Percentiles rank a stretch among this genome's conserved stretches.
These are phyloP conservation scores for Yarrowia sp. DNA, from an alignment of 805 yeast genomes.

Conservation along the genomic window DNA sequence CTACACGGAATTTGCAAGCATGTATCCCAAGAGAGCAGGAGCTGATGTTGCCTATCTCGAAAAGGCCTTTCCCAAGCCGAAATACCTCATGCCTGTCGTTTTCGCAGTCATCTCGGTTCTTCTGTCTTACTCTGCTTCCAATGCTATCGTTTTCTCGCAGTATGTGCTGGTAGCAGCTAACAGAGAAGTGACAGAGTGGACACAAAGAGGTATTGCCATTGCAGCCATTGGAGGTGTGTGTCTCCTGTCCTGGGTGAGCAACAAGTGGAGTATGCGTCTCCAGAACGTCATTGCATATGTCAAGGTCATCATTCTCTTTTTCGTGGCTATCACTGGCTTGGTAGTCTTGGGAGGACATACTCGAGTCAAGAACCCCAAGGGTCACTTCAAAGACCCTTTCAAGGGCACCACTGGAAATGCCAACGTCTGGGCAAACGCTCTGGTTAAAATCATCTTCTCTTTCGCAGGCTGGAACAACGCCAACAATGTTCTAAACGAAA, in stretches of 20 bases:
- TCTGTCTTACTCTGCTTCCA: slow-evolving; percentile 59
- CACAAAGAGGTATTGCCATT: slow-evolving; percentile 50
- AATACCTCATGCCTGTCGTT: slow-evolving; percentile 48
- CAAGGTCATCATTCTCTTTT: slow-evolving; percentile 49
- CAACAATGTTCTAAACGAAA: background rate
- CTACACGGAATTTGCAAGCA: slow-evolving; percentile 63
- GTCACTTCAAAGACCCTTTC: slow-evolving; percentile 44
- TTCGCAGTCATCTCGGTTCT: slow-evolving; percentile 53
- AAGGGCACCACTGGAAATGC: slow-evolving; percentile 31
- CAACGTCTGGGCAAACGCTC: slow-evolving; percentile 54
- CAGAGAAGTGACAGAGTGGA: slow-evolving; percentile 39
- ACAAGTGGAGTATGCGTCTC: slow-evolving; percentile 50
- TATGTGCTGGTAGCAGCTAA: slow-evolving; percentile 49
- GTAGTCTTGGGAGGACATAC: slow-evolving; percentile 42
- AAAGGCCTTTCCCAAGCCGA: slow-evolving; percentile 53
- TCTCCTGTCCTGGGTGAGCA: slow-evolving; percentile 49
- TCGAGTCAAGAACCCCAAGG: slow-evolving; percentile 35
- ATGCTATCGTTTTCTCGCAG: slow-evolving; percentile 61
- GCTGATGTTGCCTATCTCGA: slow-evolving; percentile 68
- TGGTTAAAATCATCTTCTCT: slow-evolving; percentile 38
- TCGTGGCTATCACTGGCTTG: slow-evolving; percentile 50
- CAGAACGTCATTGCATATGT: slow-evolving; percentile 54
- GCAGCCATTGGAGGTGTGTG: slow-evolving; percentile 47
- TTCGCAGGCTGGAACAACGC: slow-evolving; percentile 20
- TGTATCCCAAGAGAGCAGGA: slow-evolving; percentile 60